Percentiles rank a stretch among this genome's conserved stretches.
These are phyloP conservation scores for Zygoascus tannicola DNA, from an alignment of 805 yeast genomes.

Conservation along the genomic window DNA sequence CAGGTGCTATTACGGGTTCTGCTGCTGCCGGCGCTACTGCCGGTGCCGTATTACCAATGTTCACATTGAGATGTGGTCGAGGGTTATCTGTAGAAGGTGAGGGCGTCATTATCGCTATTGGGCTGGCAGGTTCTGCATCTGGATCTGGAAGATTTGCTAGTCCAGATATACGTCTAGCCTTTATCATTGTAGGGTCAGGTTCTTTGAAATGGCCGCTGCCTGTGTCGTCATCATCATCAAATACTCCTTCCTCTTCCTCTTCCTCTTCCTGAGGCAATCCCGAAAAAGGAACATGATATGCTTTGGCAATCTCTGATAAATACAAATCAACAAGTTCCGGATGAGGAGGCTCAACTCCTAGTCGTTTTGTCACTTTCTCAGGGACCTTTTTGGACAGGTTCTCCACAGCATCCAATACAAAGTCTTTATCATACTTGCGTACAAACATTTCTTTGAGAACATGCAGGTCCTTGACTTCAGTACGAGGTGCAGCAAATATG, in stretches of 20 bases:
- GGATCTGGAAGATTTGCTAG: constrained; percentile 19
- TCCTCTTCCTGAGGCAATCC: constrained; percentile 32
- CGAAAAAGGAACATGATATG: constrained; percentile 68
- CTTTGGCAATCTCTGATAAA: constrained; percentile 68
- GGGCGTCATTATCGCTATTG: constrained; percentile 26
- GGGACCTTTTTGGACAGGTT: constrained; percentile 49
- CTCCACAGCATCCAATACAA: constrained; percentile 44
- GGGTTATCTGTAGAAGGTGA: constrained; percentile 27
- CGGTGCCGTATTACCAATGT: constrained; percentile 5
- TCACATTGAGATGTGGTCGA: constrained; percentile 20
- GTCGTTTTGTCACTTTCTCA: constrained; percentile 52
- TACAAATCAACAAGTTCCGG: constrained; percentile 58
- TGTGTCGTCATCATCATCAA: constrained; percentile 3
- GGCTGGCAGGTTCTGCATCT: constrained; percentile 17
- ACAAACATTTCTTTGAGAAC: constrained; percentile 53
- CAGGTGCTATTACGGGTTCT: too few species aligned
- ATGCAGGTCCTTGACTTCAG: constrained; percentile 66
- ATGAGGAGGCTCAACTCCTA: constrained; percentile 59
- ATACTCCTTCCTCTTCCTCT: constrained; percentile 6
- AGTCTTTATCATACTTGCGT: constrained; percentile 60
- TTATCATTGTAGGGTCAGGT: constrained; percentile 9
- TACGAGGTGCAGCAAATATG: constrained; percentile 58
- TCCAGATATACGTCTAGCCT: constrained; percentile 10
- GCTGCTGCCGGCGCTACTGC: constrained; percentile 1
- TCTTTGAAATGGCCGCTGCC: constrained; percentile 11